Evolutionary conservation across 2,329 filamentous ascomycete species (phyloP), one percentile per base, ranked within the genome.

Genomic region (Cladosporium sp.): DNA sequence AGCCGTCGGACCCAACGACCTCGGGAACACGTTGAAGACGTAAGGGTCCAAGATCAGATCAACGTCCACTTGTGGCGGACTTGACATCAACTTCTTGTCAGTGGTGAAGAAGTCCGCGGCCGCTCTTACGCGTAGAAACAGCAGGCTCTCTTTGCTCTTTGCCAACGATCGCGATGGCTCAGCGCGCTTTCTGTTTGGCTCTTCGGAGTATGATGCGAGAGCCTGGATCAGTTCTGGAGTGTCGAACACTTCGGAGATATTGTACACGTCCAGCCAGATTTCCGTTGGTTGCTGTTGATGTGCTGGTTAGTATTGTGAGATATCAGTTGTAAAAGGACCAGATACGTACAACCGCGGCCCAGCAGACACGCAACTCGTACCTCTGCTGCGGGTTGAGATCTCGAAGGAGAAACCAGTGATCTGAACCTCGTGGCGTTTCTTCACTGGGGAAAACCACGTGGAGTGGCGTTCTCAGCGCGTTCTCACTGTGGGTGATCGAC

Each of bases 281-380:
- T 85, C 80, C 0, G 93, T 96, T 53, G 94, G 94, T 89, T 97
- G 90, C 93, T 97, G 68, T n/a, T 56, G 23, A 34, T 13, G 34
- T 32, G 18, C 21, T 32, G 26, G n/a, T 54, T 21, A 54, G 21
- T 32, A 54, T 32, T 21, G 26, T 5, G 23, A 51, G 48, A 51
- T 32, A 21, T 18, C 51, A 32, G 51, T 11, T 21, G 10, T 21
- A 10, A 0, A 11, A 28, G 16, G 51, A 28, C 30, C n/a, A 32
- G 10, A 43, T 34, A 84, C 91, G 79, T 84, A 97, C 94, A 67
- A 90, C 95, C 48, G 95, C 95, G 67, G 92, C 85, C 93, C 94
- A 99, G 80, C 94, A 98, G 66, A 97, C 84, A 63, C 95, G 88
- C 58, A 96, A 85, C 81, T 99, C 95, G 82, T 98, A 97, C 70